phyloP scores from a whole-genome alignment of 495 filamentous ascomycete species.

The Aspergillus mulundensis region DNA sequence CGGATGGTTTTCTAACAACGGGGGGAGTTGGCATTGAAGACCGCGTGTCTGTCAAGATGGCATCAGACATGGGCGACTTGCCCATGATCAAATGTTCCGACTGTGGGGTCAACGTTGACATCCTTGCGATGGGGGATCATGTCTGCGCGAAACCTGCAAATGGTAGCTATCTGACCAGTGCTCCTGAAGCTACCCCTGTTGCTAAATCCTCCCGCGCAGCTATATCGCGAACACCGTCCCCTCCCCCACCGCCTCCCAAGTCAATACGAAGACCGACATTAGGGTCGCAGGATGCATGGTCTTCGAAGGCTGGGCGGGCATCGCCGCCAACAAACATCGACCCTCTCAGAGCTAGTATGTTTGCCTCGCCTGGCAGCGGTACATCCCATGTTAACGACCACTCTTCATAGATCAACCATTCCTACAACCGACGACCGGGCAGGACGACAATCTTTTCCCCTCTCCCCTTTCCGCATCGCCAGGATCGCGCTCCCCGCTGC shows the following conservation, averaged over 20 bases:
- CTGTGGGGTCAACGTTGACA: slow-evolving; percentile 81
- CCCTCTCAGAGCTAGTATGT: slow-evolving; percentile 52
- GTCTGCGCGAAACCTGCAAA: slow-evolving; percentile 47
- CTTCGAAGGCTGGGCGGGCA: slow-evolving; percentile 22
- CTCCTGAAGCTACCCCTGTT: not conserved
- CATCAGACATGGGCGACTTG: slow-evolving; percentile 57
- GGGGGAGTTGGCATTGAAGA: slow-evolving; percentile 8
- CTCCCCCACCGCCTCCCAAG: slow-evolving; percentile 37
- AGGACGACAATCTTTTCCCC: slow-evolving; percentile 55
- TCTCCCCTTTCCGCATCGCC: slow-evolving; percentile 50
- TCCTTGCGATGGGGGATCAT: slow-evolving; percentile 90
- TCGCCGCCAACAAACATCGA: slow-evolving; percentile 51
- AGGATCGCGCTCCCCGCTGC: slow-evolving; percentile 39
- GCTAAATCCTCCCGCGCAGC: slow-evolving; percentile 14
- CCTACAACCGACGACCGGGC: slow-evolving; percentile 52
- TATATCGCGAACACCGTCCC: slow-evolving; percentile 20
- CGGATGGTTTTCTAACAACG: slow-evolving; percentile 14
- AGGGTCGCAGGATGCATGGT: slow-evolving; percentile 13
- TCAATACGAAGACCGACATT: slow-evolving; percentile 11
- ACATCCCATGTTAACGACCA: slow-evolving; percentile 4
- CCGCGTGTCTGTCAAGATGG: slow-evolving; percentile 14
- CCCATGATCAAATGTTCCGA: slow-evolving; percentile 94
- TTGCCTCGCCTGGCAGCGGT: not conserved
- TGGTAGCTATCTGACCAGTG: slow-evolving; percentile 7
- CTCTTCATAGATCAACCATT: slow-evolving; percentile 57